These are phyloP conservation scores for Neonectria coccinea DNA, from an alignment of 2,329 filamentous ascomycete genomes.

Conservation along the genomic window DNA sequence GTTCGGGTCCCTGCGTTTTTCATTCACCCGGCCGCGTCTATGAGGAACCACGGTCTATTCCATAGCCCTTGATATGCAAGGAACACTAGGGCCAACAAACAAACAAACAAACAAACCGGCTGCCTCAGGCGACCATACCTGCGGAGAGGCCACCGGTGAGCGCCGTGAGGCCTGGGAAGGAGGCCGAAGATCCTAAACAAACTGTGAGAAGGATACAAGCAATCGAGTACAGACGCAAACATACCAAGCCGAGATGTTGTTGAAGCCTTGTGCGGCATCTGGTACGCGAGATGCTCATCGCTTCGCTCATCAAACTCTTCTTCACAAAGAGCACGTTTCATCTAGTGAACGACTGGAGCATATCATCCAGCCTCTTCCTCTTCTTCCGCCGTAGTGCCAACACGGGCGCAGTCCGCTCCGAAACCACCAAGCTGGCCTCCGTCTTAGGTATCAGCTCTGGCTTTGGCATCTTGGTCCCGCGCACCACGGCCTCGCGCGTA, in stretches of 20 bases:
- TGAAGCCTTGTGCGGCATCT: neutral
- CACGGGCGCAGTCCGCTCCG: constrained; percentile 34
- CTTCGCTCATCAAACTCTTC: neutral
- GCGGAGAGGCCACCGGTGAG: neutral
- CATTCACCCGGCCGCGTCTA: too few species aligned
- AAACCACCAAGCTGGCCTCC: constrained; percentile 27
- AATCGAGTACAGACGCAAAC: neutral
- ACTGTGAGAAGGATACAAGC: neutral
- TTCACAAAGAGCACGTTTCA: constrained; percentile 12
- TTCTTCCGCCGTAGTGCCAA: constrained; percentile 47
- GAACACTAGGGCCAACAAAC: too few species aligned
- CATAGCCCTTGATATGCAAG: too few species aligned
- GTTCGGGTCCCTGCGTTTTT: too few species aligned
- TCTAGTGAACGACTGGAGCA: constrained; percentile 47
- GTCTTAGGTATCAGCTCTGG: constrained; percentile 27
- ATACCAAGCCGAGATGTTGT: neutral
- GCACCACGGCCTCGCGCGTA: constrained; percentile 38
- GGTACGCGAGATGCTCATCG: neutral
- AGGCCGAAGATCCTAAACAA: neutral
- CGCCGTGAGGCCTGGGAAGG: neutral
- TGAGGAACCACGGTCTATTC: too few species aligned
- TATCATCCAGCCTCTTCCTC: constrained; percentile 50
- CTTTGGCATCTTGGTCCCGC: constrained; percentile 11
- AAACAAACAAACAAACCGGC: too few species aligned
- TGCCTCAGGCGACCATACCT: neutral